Base-by-base conservation (phyloP, 1,284 basidiomycete species). In the Ceratobasidium sp. region DNA sequence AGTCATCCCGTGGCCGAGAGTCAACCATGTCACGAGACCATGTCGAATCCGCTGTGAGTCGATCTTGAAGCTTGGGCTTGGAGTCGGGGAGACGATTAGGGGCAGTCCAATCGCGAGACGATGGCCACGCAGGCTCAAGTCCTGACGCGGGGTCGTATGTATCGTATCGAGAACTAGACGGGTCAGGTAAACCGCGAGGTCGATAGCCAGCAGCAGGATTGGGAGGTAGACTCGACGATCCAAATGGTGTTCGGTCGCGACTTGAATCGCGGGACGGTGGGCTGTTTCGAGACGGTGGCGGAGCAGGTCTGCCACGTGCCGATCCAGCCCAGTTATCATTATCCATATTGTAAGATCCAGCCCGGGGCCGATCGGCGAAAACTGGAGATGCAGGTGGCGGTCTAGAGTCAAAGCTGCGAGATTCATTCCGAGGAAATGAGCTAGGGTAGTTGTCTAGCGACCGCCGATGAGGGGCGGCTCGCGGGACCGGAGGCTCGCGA, bases 41-140 rank as follows among this genome's bases (percentile, higher is more conserved):
- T 25, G 20, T 29, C 22, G 62, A 50, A 22, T 65, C 49, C 34
- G 54, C 54, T 3, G 34, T 31, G 50, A 65, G 45, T 22, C 62
- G 45, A 35, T 65, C 62, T 43, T 65, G 62, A 31, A 65, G 62
- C 27, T 65, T 65, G 6, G 62, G 62, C 20, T 65, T 65, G 13
- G 50, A 27, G 22, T 53, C 62, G 8, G 62, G 42, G 6, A 38
- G 32, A 31, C 50, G 62, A 20, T 6, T 50, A 22, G 40, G 25
- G 15, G 49, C 20, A 27, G 53, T 50, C 62, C 62, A 65, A 17
- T 65, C 62, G 25, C 62, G 49, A 5, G 52, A 22, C 1, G 58
- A 25, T 6, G 50, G 13, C 62, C 62, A 65, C 8, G 45, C 15
- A 22, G 40, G 29, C n/a, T 65, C 62, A 31, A 29, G 62, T 17